These are phyloP conservation scores for Termitomyces sp. DNA, from an alignment of 768 basidiomycete species.

Conservation along the genomic window DNA sequence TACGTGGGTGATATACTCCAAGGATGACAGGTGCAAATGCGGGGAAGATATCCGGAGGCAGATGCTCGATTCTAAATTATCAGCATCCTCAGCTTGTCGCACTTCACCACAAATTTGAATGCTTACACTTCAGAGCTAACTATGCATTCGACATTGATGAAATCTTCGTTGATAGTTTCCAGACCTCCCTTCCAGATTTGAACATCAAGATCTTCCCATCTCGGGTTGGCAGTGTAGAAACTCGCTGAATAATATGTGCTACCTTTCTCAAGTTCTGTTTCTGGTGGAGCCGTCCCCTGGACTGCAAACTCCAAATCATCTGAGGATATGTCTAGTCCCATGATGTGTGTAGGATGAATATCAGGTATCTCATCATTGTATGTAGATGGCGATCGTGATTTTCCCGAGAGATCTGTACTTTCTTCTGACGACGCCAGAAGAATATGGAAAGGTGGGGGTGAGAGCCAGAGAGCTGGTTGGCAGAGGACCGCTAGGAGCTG, in stretches of 20 bases:
- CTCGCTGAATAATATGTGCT: conserved; percentile 20
- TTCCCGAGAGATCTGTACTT: conserved; percentile 12
- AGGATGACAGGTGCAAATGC: conserved; percentile 70
- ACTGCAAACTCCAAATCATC: conserved; percentile 54
- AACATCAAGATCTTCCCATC: conserved; percentile 70
- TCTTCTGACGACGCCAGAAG: conserved; percentile 14
- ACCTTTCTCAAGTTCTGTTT: conserved; percentile 17
- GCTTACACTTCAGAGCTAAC: conserved; percentile 80
- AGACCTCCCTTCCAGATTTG: conserved; percentile 76
- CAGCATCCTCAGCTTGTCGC: not conserved
- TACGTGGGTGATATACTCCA: conserved; percentile 71
- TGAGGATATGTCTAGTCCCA: conserved; percentile 65
- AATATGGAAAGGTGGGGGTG: conserved; percentile 34
- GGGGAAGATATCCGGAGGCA: conserved; percentile 53
- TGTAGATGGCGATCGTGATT: conserved; percentile 20
- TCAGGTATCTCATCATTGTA: conserved; percentile 50
- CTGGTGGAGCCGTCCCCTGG: conserved; percentile 39
- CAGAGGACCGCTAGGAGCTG: conserved; percentile 65
- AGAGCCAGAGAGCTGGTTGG: conserved; percentile 72
- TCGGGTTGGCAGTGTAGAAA: conserved; percentile 26
- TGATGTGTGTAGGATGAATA: conserved; percentile 52
- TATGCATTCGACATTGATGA: conserved; percentile 67
- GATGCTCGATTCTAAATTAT: conserved; percentile 70
- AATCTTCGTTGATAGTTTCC: conserved; percentile 60
- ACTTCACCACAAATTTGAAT: not conserved